Percentiles rank a stretch among this genome's conserved stretches.
These are phyloP conservation scores for Aspergillus puulaauensis DNA, from an alignment of 2,329 filamentous ascomycete genomes.

Conservation along the genomic window DNA sequence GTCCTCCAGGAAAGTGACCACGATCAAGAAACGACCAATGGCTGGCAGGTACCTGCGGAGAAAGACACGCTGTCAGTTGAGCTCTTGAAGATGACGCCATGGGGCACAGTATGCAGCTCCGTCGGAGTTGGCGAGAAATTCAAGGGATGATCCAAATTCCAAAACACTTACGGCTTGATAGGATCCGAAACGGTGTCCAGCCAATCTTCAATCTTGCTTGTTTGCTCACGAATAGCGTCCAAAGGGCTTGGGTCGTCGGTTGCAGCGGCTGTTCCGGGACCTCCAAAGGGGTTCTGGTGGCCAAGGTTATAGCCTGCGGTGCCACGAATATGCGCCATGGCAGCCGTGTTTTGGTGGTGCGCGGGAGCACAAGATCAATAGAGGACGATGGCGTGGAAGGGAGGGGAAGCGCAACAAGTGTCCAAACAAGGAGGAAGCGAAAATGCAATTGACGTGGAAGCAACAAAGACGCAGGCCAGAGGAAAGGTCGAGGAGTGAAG, in stretches of 20 bases:
- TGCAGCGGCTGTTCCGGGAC: constrained; percentile 57
- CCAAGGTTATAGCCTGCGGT: constrained; percentile 82
- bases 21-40: constrained; percentile 95
- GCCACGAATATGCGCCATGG: constrained; percentile 59
- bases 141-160: not conserved
- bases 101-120: not conserved
- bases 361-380: not conserved
- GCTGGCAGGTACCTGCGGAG: constrained; percentile 78
- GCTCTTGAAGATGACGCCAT: not conserved
- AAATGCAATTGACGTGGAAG: constrained; percentile 3
- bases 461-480: not conserved
- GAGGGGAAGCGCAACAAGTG: constrained; percentile 1
- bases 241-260: constrained; percentile 72
- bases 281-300: constrained; percentile 70
- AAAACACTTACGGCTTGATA: constrained; percentile 78
- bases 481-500: not conserved
- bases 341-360: constrained; percentile 13
- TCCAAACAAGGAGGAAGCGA: constrained; percentile 7
- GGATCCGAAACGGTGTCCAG: constrained; percentile 86
- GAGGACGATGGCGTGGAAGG: not conserved
- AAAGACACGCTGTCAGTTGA: constrained; percentile 31
- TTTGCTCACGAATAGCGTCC: constrained; percentile 88
- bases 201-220: constrained; percentile 96
- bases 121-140: not conserved
- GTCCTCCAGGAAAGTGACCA: constrained; percentile 97